Evolutionary conservation across 2,329 filamentous ascomycete genomes (phyloP).

Genomic region (Scolecobasidium constrictum): DNA sequence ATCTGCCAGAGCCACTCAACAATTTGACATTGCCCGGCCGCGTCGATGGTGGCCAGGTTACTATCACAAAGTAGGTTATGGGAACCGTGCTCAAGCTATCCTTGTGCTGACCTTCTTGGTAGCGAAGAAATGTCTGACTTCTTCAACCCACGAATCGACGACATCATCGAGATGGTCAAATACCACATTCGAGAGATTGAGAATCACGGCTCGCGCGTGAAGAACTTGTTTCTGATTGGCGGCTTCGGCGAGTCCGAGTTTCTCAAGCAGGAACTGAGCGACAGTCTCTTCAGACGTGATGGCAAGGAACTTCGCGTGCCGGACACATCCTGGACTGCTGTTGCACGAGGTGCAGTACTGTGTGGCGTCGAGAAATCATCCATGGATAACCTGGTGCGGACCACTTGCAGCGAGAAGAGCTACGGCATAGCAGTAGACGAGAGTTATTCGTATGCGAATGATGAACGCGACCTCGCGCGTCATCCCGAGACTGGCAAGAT

Average conservation of each 20-base stretch:
- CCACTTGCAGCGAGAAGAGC: background rate
- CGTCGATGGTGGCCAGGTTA: background rate
- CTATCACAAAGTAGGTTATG: background rate
- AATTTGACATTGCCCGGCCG: background rate
- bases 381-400: background rate
- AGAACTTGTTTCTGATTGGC: background rate
- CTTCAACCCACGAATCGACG: background rate
- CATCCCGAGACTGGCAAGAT: background rate
- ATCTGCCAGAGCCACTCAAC: background rate
- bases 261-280: background rate
- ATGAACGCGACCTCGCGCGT: background rate
- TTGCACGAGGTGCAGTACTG: background rate
- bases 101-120: background rate
- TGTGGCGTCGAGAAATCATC: conserved; percentile 33
- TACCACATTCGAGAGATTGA: conserved; percentile 1
- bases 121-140: background rate
- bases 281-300: background rate
- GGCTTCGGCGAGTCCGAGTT: background rate
- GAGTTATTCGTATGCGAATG: background rate
- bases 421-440: background rate
- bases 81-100: background rate
- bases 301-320: background rate
- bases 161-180: background rate
- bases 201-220: background rate
- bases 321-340: background rate